These are phyloP conservation scores for Aureoboletus auriporus DNA, from an alignment of 768 basidiomycete species.

Conservation along the genomic window DNA sequence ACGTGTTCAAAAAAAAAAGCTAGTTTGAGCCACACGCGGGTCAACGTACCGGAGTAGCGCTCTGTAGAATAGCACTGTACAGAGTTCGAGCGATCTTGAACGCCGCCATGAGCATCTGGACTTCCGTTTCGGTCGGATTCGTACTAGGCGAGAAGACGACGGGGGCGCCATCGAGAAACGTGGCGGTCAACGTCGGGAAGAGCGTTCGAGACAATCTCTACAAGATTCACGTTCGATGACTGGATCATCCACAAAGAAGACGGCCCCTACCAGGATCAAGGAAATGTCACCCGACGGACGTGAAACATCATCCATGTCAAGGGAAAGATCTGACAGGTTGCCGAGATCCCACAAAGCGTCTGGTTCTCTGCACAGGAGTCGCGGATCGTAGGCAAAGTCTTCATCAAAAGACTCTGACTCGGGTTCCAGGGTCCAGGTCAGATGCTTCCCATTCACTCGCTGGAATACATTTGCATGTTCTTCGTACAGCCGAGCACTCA, in stretches of 20 bases:
- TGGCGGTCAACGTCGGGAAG: constrained; percentile 75
- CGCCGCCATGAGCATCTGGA: constrained; percentile 55
- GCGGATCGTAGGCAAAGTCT: constrained; percentile 28
- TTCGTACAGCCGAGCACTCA: constrained; percentile 44
- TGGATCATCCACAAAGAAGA: constrained; percentile 14
- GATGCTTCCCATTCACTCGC: constrained; percentile 17
- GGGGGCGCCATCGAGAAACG: constrained; percentile 86
- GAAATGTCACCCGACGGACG: constrained; percentile 13
- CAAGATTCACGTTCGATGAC: constrained; percentile 9
- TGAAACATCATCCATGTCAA: constrained; percentile 13
- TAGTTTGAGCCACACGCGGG: neutral
- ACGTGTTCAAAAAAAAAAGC: constrained; percentile 3
- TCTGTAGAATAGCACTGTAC: constrained; percentile 54
- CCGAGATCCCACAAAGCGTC: constrained; percentile 31
- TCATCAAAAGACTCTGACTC: constrained; percentile 23
- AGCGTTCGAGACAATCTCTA: constrained; percentile 71
- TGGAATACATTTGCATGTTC: constrained; percentile 49
- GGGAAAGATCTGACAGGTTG: constrained; percentile 27
- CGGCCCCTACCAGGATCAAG: constrained; percentile 24
- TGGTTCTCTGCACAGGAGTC: constrained; percentile 9
- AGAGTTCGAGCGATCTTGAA: constrained; percentile 55
- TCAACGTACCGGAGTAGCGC: constrained; percentile 32
- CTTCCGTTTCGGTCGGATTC: constrained; percentile 55
- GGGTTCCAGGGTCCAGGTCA: constrained; percentile 25
- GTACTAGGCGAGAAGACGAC: constrained; percentile 68